Evolutionary conservation across 2,329 filamentous ascomycete genomes (phyloP).

Genomic region (Venturia asperata): DNA sequence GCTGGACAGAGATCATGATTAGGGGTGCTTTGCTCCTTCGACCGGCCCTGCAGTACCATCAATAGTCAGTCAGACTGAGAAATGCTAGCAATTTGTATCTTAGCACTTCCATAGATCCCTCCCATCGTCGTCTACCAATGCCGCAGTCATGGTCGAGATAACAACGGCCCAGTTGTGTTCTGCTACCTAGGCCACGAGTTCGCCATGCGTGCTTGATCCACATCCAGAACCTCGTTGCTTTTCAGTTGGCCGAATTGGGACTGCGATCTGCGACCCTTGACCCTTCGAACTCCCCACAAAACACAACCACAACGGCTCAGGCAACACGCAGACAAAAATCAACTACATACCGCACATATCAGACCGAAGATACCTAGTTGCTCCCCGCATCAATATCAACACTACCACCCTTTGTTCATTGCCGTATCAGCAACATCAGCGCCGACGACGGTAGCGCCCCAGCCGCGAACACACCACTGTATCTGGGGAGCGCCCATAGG

Average conservation of each 20-base stretch:
- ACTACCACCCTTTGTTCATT: background rate
- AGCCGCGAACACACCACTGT: background rate
- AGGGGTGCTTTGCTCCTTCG: background rate
- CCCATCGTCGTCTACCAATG: too few species aligned
- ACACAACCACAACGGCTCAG: background rate
- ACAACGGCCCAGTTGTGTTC: too few species aligned
- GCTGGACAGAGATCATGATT: background rate
- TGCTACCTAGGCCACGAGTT: background rate
- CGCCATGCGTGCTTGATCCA: background rate
- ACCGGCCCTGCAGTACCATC: too few species aligned
- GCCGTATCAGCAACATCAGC: background rate
- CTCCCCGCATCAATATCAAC: background rate
- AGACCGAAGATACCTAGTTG: background rate
- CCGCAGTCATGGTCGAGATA: too few species aligned
- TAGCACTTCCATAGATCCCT: too few species aligned
- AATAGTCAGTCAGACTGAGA: too few species aligned
- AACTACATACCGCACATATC: background rate
- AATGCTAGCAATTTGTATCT: too few species aligned
- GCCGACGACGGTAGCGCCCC: background rate
- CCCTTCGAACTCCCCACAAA: background rate
- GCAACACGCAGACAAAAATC: slow-evolving; percentile 1
- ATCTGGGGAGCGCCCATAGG: background rate
- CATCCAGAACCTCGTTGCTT: background rate
- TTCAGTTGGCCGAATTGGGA: background rate
- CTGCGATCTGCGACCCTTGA: background rate